These are phyloP conservation scores for Pelargonium fulgidum DNA, from an alignment of 441 rosid species.

Conservation along the genomic window DNA sequence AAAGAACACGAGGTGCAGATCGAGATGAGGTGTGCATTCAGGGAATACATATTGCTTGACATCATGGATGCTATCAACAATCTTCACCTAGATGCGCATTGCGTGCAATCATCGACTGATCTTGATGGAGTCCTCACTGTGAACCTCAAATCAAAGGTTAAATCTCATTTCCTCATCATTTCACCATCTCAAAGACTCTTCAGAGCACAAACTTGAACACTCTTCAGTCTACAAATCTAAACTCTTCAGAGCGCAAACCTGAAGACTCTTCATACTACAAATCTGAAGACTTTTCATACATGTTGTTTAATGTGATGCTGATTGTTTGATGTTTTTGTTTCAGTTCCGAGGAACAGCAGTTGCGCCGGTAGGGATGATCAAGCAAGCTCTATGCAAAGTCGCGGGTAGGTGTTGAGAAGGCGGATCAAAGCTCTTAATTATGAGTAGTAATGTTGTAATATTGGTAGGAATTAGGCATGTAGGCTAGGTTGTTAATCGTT, in stretches of 20 bases:
- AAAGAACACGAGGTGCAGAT: constrained; percentile 55
- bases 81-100: constrained; percentile 60
- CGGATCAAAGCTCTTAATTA: constrained; percentile 1
- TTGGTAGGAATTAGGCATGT: constrained; percentile 14
- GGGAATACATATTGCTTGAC: constrained; percentile 60
- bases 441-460: neutral
- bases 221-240: no score
- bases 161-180: neutral
- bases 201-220: no score
- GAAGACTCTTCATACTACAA: no score
- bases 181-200: no score
- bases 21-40: constrained; percentile 55
- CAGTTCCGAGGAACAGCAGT: constrained; percentile 64
- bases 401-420: constrained; percentile 32
- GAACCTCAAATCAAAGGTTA: constrained; percentile 59
- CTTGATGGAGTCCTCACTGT: constrained; percentile 46
- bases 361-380: constrained; percentile 56
- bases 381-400: constrained; percentile 53
- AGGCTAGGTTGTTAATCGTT: constrained; percentile 15
- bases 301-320: no score
- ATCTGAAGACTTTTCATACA: no score
- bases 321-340: constrained; percentile 14
- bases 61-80: constrained; percentile 64
- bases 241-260: no score
- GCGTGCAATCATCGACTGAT: constrained; percentile 47